These are phyloP conservation scores for Lactarius sp. DNA, from an alignment of 768 basidiomycete genomes.

Conservation along the genomic window DNA sequence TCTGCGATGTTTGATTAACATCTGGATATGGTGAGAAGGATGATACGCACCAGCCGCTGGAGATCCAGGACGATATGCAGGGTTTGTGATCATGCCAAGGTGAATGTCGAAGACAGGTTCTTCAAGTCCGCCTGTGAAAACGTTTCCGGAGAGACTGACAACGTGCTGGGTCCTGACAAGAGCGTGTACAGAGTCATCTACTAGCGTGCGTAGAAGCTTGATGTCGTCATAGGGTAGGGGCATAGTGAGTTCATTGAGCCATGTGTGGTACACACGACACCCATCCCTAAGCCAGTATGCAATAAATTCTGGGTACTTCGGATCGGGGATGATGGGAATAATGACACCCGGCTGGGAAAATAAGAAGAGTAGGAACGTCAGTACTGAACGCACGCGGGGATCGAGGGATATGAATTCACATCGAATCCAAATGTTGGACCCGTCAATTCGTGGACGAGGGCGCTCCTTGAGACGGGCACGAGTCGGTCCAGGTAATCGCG, in stretches of 20 bases:
- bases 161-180: slow-evolving; percentile 17
- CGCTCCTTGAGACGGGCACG: background rate
- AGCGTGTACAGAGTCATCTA: slow-evolving; percentile 10
- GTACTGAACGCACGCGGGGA: background rate
- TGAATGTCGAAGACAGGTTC: slow-evolving; percentile 12
- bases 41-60: slow-evolving; percentile 12
- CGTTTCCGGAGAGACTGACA: slow-evolving; percentile 13
- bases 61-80: background rate
- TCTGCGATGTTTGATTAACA: background rate
- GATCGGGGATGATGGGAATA: background rate
- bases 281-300: slow-evolving; percentile 15
- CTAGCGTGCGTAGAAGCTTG: slow-evolving; percentile 7
- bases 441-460: slow-evolving; percentile 4
- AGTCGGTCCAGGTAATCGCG: background rate
- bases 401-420: background rate
- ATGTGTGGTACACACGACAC: slow-evolving; percentile 14
- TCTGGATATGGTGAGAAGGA: background rate
- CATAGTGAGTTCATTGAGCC: slow-evolving; percentile 12
- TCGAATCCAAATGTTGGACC: slow-evolving; percentile 10
- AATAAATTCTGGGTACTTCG: background rate
- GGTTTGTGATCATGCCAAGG: background rate
- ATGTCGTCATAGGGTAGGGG: background rate
- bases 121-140: slow-evolving; percentile 17
- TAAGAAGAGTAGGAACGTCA: background rate
- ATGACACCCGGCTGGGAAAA: slow-evolving; percentile 7